Evolutionary conservation across 1,284 basidiomycete genomes (phyloP).

Genomic region (Marasmius sp.): DNA sequence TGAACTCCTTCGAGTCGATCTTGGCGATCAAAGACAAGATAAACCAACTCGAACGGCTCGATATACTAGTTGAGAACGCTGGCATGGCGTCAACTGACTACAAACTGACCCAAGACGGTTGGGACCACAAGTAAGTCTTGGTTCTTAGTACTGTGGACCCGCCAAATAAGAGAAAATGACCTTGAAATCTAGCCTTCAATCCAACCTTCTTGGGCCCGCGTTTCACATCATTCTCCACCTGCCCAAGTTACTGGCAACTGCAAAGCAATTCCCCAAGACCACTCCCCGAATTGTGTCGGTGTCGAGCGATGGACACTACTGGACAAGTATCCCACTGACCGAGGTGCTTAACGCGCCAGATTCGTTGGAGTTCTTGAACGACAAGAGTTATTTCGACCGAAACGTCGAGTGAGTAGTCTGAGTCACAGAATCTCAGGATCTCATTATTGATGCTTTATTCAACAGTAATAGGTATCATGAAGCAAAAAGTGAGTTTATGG

Average conservation of each 20-base stretch:
- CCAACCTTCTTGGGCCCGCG: conserved; percentile 39
- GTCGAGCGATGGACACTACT: conserved; percentile 37
- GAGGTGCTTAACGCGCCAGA: conserved; percentile 24
- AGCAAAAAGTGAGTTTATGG: conserved; percentile 39
- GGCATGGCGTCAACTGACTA: conserved; percentile 23
- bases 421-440: not conserved
- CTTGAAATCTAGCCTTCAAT: no score
- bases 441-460: not conserved
- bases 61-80: conserved; percentile 43
- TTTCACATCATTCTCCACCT: conserved; percentile 41
- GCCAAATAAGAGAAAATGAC: no score
- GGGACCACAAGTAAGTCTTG: conserved; percentile 37
- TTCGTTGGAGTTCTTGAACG: conserved; percentile 29
- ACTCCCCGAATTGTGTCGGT: conserved; percentile 38
- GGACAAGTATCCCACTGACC: conserved; percentile 18
- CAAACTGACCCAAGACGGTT: conserved; percentile 33
- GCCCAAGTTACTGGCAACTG: conserved; percentile 38
- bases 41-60: conserved; percentile 34
- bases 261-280: conserved; percentile 22
- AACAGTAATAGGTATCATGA: conserved; percentile 10
- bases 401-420: not conserved
- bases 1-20: conserved; percentile 37
- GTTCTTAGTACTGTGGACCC: no score
- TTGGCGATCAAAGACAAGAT: conserved; percentile 35
- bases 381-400: conserved; percentile 26